Base-by-base conservation (phyloP, 257 asterid species). In the Rubia yunnanensis region DNA sequence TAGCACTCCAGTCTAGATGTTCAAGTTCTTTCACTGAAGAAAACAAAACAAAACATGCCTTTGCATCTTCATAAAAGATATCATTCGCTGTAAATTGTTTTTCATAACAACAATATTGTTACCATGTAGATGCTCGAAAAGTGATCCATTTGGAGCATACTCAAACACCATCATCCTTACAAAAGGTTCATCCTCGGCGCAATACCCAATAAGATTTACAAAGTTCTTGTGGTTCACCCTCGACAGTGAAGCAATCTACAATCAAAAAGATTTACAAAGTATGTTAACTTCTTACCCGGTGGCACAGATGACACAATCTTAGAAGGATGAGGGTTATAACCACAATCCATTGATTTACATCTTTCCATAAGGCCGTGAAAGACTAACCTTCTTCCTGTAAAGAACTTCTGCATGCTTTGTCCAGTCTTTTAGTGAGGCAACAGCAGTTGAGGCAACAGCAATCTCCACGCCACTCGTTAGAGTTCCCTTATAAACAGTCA, bases 81-180 rank as follows among this genome's bases (percentile, higher is more conserved):
- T 38, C 48, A 35, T 24, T 63, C 27, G 4, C 65, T 23, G 32
- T 59, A 20, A 44, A 44, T 11, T 32, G 20, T n/a, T 20, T 17
- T 65, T 34, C 55, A 63, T 28, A 64, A 34, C 28, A 39, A 57
- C 10, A 65, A 28, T 38, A 64, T 39, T 39, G 71, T 76, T 86
- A 94, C 99, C 91, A 46, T 94, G 97, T 22, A 90, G 77, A 82
- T 94, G 99, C 79, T 88, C 99, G 38, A 61, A 85, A 70, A 90
- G 84, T 22, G 78, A 62, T 74, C 99, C 99, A 23, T 88, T 90
- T 30, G 98, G 96, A 69, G 99, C 95, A 60, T 94, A 94, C 77
- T 94, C 99, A 63, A 94, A 88, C 69, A 94, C 98, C 99, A 94
- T 94, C 98, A 86, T 88, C 76, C 96, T 78, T 31, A 84, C 78